Evolutionary conservation across 495 filamentous ascomycete species (phyloP), one percentile per base, ranked within the genome.

Genomic region (Neohortaea acidophila): DNA sequence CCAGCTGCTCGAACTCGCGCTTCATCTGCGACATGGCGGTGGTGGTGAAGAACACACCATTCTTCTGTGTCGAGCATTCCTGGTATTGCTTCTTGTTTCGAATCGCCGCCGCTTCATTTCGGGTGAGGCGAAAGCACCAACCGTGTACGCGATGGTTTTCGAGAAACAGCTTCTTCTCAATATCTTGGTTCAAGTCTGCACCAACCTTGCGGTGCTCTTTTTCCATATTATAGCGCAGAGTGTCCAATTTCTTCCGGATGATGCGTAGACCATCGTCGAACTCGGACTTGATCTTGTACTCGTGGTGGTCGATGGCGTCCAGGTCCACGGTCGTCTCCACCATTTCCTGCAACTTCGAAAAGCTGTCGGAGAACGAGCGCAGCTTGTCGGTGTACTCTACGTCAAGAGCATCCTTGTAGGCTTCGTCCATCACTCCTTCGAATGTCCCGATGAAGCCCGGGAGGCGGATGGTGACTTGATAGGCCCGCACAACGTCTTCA

Each of bases 311-410:
- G 27, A 96, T 68, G 5, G 89, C 89, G 37, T 91, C 84, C 0
- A 99, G 74, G 51, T 99, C 89, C 36, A 99, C 87, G 0, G 89
- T 96, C 2, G 89, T 94, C 59, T 99, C 89, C 10, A 99, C 91
- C 83, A 99, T 92, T 53, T 99, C 89, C 48, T 89, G 83, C 22
- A 99, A 63, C 57, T 84, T 92, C 18, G 68, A 73, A 30, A 96
- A 63, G 54, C 76, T 82, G 48, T 87, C 77, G 5, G 78, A 81
- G 44, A 81, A 73, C 39, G 76, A 67, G 18, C 55, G 51, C 19
- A 97, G 60, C 52, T 93, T 93, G 20, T 75, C 67, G 4, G 86
- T 93, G 48, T 99, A 99, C 21, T 81, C 80, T 1, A 68, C 71
- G 35, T 96, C 85, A 12, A 99, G 60, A 0, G 87, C 81, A 41